Base-by-base conservation (phyloP, 2,329 filamentous ascomycete species). In the Diplodia seriata region DNA sequence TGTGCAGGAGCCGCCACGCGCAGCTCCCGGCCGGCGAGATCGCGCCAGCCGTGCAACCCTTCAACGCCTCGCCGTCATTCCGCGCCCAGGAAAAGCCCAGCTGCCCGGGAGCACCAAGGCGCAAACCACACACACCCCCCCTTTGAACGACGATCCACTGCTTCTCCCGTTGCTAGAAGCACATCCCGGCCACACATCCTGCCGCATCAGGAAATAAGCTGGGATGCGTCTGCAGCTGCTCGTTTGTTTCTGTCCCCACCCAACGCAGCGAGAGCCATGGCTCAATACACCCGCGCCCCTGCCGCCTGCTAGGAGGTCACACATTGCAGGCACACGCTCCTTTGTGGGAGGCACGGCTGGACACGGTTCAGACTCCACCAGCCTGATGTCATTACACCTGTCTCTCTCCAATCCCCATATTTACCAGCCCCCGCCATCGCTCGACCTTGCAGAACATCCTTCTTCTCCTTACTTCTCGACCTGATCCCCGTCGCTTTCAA, bases 11-110 rank as follows among this genome's bases (percentile, higher is more conserved):
- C 31, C 31, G 31, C 31, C 31, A 33, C 31, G 31, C 31, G 31
- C 38, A 43, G 38, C 38, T 43, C 31, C 31, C 11, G 36, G 2
- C 36, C 36, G 9, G 36, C 36, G 40, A 8, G 43, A 53, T 26
- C 20, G 49, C 12, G 15, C 49, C 23, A 9, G 9, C 26, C 14
- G 50, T 53, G 20, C 23, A 29, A 29, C 50, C 11, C 23, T 29
- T 29, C 47, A 50, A 61, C 65, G 65, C 65, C 65, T 61, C 65
- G 55, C 47, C 33, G 65, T 67, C 65, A 67, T 61, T 18, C 65
- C 51, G 50, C 54, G 26, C 43, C 20, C 38, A 50, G n/a, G 43
- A 51, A 51, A 54, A 15, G 14, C 9, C 40, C 40, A 31, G 7
- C 26, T 26, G 26, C 26, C 26, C 26, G 26, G 26, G 26, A 26